A percentile compares a stretch with the other conserved stretches of the same genome.
Conservation (phyloP, 1,139 yeast species). For the Diutina ranongensis region DNA sequence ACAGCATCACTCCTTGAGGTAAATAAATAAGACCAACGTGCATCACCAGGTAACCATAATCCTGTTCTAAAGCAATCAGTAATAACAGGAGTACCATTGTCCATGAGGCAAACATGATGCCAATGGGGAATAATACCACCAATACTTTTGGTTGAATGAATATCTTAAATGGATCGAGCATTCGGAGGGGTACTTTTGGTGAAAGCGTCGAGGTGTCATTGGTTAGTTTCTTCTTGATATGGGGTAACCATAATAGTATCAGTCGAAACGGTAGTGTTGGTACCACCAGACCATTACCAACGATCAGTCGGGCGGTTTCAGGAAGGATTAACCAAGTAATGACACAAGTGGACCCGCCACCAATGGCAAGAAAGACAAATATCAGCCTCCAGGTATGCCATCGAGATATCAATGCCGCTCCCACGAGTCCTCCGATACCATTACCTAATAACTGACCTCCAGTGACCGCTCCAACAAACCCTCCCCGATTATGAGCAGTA, state of each 20-base stretch:
- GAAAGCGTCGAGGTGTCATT: conserved; percentile 19
- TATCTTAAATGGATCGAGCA: conserved; percentile 21
- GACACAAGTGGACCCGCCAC: conserved; percentile 33
- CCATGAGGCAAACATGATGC: conserved; percentile 28
- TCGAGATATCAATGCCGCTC: background rate
- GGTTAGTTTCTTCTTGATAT: conserved; percentile 15
- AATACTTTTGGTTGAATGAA: conserved; percentile 16
- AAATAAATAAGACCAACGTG: conserved; percentile 28
- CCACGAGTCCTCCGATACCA: conserved; percentile 2
- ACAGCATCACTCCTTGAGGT: conserved; percentile 27
- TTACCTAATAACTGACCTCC: conserved; percentile 41
- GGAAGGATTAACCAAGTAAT: conserved; percentile 39
- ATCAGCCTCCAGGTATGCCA: conserved; percentile 3
- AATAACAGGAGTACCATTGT: conserved; percentile 24
- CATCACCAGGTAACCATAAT: conserved; percentile 22
- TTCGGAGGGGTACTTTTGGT: conserved; percentile 13
- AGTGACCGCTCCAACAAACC: conserved; percentile 44
- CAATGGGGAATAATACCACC: conserved; percentile 20
- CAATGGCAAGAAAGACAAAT: conserved; percentile 62
- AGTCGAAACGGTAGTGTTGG: conserved; percentile 17
- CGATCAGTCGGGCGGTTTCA: conserved; percentile 58
- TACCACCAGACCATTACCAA: conserved; percentile 37
- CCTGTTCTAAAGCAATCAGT: conserved; percentile 20
- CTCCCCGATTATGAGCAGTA: conserved; percentile 50
- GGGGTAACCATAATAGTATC: conserved; percentile 17